phyloP scores from a whole-genome alignment of 2,329 filamentous ascomycete species.

The Aquanectria penicillioides region DNA sequence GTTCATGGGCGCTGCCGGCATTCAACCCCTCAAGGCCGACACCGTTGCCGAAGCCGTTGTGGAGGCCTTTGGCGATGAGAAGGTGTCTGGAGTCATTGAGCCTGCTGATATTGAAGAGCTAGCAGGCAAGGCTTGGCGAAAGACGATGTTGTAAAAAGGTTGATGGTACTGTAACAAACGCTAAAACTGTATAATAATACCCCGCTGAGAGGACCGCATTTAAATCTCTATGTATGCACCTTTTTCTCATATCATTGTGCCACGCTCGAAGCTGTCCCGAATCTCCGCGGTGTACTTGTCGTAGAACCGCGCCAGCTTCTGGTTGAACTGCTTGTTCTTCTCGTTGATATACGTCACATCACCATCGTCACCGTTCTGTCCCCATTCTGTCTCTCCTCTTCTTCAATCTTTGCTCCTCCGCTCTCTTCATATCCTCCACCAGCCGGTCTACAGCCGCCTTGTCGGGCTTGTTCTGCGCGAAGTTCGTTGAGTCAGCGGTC shows the following conservation, averaged over 20 bases:
- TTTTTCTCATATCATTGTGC: constrained; percentile 82
- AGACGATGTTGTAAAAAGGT: constrained; percentile 78
- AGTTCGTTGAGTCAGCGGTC: constrained; percentile 83
- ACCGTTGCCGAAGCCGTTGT: constrained; percentile 89
- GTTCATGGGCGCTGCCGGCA: constrained; percentile 83
- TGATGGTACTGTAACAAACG: constrained; percentile 25
- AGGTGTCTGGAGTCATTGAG: constrained; percentile 79
- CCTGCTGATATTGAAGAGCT: constrained; percentile 82
- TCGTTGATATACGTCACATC: constrained; percentile 99
- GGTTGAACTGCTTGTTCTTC: constrained; percentile 99
- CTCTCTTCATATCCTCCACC: constrained; percentile 86
- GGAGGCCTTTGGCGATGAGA: constrained; percentile 82
- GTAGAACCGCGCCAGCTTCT: constrained; percentile 95
- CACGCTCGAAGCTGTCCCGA: constrained; percentile 95
- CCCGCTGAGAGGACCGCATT: constrained; percentile 23
- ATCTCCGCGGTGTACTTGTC: constrained; percentile 99
- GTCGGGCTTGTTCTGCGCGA: constrained; percentile 86
- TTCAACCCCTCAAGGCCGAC: constrained; percentile 89
- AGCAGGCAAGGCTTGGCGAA: constrained; percentile 86
- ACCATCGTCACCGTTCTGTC: constrained; percentile 81
- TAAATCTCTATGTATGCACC: constrained; percentile 24
- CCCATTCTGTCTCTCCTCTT: constrained; percentile 84
- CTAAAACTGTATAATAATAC: constrained; percentile 48
- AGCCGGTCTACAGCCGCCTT: constrained; percentile 88
- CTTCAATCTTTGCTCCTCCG: constrained; percentile 86